Evolutionary conservation across 768 basidiomycete species (phyloP).

Genomic region (Strobilomyces dryophilus): DNA sequence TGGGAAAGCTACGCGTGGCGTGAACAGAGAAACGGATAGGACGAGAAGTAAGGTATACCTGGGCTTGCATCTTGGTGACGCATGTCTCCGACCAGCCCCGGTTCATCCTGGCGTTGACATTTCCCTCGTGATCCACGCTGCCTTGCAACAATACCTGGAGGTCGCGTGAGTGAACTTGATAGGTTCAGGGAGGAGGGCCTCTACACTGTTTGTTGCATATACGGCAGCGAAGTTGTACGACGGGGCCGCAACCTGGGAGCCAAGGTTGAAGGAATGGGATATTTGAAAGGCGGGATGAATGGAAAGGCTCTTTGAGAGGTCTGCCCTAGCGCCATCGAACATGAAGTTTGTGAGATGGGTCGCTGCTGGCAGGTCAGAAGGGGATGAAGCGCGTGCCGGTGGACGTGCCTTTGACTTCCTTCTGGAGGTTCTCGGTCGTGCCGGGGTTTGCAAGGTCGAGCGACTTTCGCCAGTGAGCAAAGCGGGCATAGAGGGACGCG

Average conservation of each 20-base stretch:
- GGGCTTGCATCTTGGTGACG: constrained; percentile 83
- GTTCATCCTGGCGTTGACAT: constrained; percentile 83
- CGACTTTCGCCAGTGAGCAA: constrained; percentile 77
- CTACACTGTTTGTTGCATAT: constrained; percentile 79
- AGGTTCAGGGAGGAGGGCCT: constrained; percentile 12
- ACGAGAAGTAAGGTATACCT: constrained; percentile 47
- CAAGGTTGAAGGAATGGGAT: constrained; percentile 91
- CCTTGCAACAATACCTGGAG: constrained; percentile 89
- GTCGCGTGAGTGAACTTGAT: constrained; percentile 16
- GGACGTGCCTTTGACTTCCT: constrained; percentile 82
- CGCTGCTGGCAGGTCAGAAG: constrained; percentile 40
- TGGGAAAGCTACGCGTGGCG: constrained; percentile 57
- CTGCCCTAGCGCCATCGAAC: constrained; percentile 96
- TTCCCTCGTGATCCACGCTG: constrained; percentile 89
- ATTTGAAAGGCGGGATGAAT: constrained; percentile 97
- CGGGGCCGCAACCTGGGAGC: constrained; percentile 77
- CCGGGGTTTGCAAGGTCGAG: constrained; percentile 90
- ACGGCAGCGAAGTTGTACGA: constrained; percentile 95
- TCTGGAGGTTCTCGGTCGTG: constrained; percentile 85
- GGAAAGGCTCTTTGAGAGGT: constrained; percentile 90
- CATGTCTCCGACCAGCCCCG: constrained; percentile 78
- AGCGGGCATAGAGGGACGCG: constrained; percentile 62
- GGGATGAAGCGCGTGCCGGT: not conserved
- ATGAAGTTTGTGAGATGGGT: constrained; percentile 92
- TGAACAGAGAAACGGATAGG: constrained; percentile 4